Percentiles rank a stretch among this genome's conserved stretches.
phyloP scores from a whole-genome alignment of 371 early-diverging fungal species.

The Mucor indicus region DNA sequence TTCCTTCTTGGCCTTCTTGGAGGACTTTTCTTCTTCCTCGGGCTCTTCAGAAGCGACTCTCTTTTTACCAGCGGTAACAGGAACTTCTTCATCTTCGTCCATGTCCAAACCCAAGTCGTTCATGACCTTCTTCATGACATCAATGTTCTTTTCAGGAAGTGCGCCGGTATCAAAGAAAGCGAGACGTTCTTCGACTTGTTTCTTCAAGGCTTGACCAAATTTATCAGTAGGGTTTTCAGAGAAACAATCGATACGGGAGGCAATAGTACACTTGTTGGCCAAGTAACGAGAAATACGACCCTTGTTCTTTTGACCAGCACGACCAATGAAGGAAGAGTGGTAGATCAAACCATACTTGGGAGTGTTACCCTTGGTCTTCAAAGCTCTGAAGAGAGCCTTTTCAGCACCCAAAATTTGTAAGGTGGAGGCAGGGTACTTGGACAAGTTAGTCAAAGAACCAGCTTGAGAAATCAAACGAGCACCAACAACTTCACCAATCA shows the following conservation, averaged over 20 bases:
- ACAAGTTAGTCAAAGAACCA: slow-evolving; percentile 95
- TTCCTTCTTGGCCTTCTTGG: slow-evolving; percentile 44
- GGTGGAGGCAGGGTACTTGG: slow-evolving; percentile 98
- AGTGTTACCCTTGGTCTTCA: slow-evolving; percentile 97
- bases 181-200: slow-evolving; percentile 96
- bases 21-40: slow-evolving; percentile 27
- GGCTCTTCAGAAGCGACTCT: slow-evolving; percentile 28
- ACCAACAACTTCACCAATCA: slow-evolving; percentile 97
- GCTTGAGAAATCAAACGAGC: slow-evolving; percentile 96
- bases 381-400: slow-evolving; percentile 96
- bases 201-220: slow-evolving; percentile 95
- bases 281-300: slow-evolving; percentile 97
- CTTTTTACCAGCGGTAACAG: too few species aligned
- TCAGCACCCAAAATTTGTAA: slow-evolving; percentile 99
- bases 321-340: slow-evolving; percentile 94
- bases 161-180: slow-evolving; percentile 90
- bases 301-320: slow-evolving; percentile 96
- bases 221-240: slow-evolving; percentile 78
- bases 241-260: slow-evolving; percentile 98
- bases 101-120: too few species aligned
- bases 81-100: background rate
- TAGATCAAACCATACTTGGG: slow-evolving; percentile 99
- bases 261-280: slow-evolving; percentile 98
- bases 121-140: slow-evolving; percentile 90
- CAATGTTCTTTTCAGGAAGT: slow-evolving; percentile 88